Base-by-base conservation (phyloP, 2,329 filamentous ascomycete species). In the Penicillium sp. region DNA sequence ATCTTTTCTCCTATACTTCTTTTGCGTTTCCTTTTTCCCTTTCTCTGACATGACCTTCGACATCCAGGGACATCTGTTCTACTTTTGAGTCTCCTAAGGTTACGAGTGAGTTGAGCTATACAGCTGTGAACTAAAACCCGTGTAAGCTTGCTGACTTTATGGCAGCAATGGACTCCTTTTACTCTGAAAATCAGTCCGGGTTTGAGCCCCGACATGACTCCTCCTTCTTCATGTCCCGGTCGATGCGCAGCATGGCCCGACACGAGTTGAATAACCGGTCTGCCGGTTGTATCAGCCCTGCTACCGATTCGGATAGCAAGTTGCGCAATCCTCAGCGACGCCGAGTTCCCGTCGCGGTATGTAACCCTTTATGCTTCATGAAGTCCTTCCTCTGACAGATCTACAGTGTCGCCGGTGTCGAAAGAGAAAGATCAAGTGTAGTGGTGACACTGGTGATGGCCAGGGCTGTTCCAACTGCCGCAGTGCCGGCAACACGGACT, bases 401-500 rank as follows among this genome's bases (percentile, higher is more conserved):
- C 13, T 5, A 18, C 57, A 96, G 92, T 97, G 92, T 69, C 82
- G 83, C 31, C 83, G 92, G 58, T 97, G 92, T 71, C 83, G 92
- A 53, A 91, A 92, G 73, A 82, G 92, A 51, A 97, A 97, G 77
- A 97, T 97, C 62, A 86, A 89, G 60, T 97, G 92, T 74, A 95
- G 88, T 63, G 92, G 92, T 38, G 89, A 95, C 66, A 77, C 80
- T 29, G 87, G 87, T 28, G 82, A 86, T 62, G 87, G 86, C n/a
- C 73, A 76, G 33, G 83, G 85, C n/a, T 97, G 92, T 70, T 76
- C 80, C 9, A 95, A 91, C 68, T 97, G 92, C 75, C 86, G 83
- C 62, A 82, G 78, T 53, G 86, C 91, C 45, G 86, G 87, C 10
- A 75, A 73, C 44, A 67, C 59, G 2, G 63, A 78, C 5, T 96